Conservation (phyloP, 1,284 basidiomycete species). For the Ceratobasidium sp. region DNA sequence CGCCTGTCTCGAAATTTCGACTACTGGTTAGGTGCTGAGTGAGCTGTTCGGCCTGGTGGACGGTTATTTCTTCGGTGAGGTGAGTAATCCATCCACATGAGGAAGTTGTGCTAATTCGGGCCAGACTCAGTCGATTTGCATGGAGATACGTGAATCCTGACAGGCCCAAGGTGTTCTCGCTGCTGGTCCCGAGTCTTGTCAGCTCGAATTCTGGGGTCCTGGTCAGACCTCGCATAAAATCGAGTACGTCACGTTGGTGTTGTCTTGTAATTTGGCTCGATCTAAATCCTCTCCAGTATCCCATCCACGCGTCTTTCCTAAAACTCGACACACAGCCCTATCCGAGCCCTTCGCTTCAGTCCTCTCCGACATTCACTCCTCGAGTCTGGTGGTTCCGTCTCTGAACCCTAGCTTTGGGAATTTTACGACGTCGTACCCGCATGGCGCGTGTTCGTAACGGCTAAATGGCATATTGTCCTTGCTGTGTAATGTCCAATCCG, state of each 20-base stretch:
- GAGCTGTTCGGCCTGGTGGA: conserved; percentile 70
- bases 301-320: conserved; percentile 59
- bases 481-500: conserved; percentile 96
- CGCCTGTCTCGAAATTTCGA: conserved; percentile 95
- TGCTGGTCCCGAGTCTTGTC: conserved; percentile 96
- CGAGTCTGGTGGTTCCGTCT: conserved; percentile 90
- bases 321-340: conserved; percentile 91
- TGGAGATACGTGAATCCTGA: conserved; percentile 86
- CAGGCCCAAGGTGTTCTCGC: conserved; percentile 88
- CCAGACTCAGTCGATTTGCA: conserved; percentile 92
- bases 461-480: conserved; percentile 95
- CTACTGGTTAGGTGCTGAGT: conserved; percentile 80
- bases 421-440: conserved; percentile 82
- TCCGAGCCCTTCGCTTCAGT: conserved; percentile 96
- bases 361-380: conserved; percentile 90
- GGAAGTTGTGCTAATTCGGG: background rate
- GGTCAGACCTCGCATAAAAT: conserved; percentile 78
- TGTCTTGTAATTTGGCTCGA: background rate
- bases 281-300: background rate
- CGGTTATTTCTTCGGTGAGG: conserved; percentile 82
- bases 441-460: conserved; percentile 87
- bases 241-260: background rate
- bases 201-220: conserved; percentile 95
- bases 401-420: conserved; percentile 91
- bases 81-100: conserved; percentile 55